These are phyloP conservation scores for Umbelopsis sp. DNA, from an alignment of 371 early-diverging fungal genomes.

Conservation along the genomic window DNA sequence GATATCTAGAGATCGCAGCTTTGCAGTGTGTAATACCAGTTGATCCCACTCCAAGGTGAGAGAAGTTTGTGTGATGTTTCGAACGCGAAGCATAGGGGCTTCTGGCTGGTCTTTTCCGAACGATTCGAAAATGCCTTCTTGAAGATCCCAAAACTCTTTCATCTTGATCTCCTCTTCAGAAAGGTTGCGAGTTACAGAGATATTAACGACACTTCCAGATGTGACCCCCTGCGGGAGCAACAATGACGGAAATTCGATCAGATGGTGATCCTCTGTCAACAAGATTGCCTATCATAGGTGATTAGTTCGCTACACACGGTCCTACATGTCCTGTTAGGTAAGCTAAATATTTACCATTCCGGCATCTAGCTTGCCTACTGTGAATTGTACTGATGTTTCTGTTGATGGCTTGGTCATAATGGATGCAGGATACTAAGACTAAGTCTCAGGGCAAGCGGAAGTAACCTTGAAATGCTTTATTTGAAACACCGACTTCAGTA, in stretches of 20 bases:
- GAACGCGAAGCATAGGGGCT: slow-evolving; percentile 75
- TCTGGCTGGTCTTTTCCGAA: slow-evolving; percentile 83
- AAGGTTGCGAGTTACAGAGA: slow-evolving; percentile 86
- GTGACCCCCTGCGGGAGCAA: slow-evolving; percentile 93
- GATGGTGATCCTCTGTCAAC: slow-evolving; percentile 93
- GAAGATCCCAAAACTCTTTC: slow-evolving; percentile 83
- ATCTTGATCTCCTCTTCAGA: slow-evolving; percentile 82
- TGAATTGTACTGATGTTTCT: slow-evolving; percentile 75
- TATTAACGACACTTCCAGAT: slow-evolving; percentile 93
- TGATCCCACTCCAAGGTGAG: slow-evolving; percentile 90
- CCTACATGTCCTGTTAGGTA: not conserved
- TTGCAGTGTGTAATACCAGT: slow-evolving; percentile 77
- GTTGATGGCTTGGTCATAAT: not conserved
- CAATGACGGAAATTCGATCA: slow-evolving; percentile 96
- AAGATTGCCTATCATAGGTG: slow-evolving; percentile 74
- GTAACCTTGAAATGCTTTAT: not conserved
- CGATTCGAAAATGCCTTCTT: slow-evolving; percentile 78
- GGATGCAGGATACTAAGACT: not conserved
- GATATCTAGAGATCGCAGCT: slow-evolving; percentile 82
- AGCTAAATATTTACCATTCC: slow-evolving; percentile 63
- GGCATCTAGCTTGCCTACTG: slow-evolving; percentile 92
- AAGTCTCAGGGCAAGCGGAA: not conserved
- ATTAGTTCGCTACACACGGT: not conserved
- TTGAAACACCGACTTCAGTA: not conserved
- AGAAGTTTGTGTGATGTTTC: slow-evolving; percentile 88